phyloP scores from a whole-genome alignment of 257 asterid genomes.

The Handroanthus guayacan region DNA sequence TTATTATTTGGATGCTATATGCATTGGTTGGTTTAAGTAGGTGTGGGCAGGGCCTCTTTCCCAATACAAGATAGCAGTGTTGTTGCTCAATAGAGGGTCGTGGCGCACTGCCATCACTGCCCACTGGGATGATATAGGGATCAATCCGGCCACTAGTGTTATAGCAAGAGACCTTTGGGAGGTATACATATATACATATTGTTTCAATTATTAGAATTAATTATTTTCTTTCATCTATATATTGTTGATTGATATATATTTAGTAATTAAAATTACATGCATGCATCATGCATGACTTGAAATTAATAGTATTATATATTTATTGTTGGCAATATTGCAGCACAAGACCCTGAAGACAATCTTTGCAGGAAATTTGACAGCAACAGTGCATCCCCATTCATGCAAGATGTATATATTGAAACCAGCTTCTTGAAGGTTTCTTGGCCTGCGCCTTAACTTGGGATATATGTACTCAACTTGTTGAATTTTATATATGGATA shows the following conservation, averaged over 20 bases:
- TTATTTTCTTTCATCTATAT: neutral
- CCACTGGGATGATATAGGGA: conserved; percentile 83
- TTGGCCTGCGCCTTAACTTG: too few species aligned
- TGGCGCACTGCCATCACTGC: conserved; percentile 49
- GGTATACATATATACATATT: conserved; percentile 38
- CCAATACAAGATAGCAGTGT: conserved; percentile 55
- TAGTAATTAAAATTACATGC: too few species aligned
- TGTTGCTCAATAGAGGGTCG: conserved; percentile 74
- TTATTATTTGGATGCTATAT: neutral
- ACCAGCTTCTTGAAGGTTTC: conserved; percentile 50
- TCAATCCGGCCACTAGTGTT: conserved; percentile 50
- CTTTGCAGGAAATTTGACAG: conserved; percentile 65
- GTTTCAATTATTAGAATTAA: neutral
- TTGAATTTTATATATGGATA: too few species aligned
- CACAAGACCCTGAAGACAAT: conserved; percentile 58
- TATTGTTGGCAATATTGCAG: conserved; percentile 41
- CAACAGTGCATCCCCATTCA: conserved; percentile 61
- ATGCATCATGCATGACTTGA: neutral
- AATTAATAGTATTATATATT: neutral
- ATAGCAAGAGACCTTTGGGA: conserved; percentile 81
- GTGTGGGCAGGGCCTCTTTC: conserved; percentile 92
- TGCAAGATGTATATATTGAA: conserved; percentile 75
- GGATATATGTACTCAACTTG: too few species aligned
- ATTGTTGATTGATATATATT: neutral
- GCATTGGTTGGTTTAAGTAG: conserved; percentile 29